A percentile compares a stretch with the other conserved stretches of the same genome.
Conservation (phyloP, 2,329 filamentous ascomycete genomes). For the Curvularia lunata region DNA sequence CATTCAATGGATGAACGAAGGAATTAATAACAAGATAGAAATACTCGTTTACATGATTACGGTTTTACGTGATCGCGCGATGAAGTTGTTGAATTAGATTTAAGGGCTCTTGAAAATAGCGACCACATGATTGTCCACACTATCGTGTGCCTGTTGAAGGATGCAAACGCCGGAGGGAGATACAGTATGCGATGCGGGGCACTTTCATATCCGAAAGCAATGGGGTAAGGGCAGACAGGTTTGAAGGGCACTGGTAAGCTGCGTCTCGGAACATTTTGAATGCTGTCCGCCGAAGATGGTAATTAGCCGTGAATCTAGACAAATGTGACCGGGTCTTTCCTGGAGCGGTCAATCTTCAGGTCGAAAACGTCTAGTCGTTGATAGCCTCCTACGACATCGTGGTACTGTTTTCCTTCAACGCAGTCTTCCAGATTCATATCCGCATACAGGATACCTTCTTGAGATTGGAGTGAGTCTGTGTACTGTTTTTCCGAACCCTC, state of each 20-base stretch:
- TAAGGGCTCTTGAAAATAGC: background rate
- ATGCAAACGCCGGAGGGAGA: background rate
- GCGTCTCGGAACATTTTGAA: background rate
- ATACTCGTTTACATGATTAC: background rate
- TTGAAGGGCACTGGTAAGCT: background rate
- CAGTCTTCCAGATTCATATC: slow-evolving; percentile 59
- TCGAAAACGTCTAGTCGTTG: slow-evolving; percentile 63
- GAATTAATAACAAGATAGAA: background rate
- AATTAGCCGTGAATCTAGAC: background rate
- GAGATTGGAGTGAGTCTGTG: slow-evolving; percentile 51
- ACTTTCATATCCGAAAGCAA: background rate
- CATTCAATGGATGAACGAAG: background rate
- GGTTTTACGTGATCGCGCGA: background rate
- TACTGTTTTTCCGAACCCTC: slow-evolving; percentile 28
- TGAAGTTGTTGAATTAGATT: background rate
- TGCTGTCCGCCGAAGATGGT: background rate
- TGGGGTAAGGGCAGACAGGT: background rate
- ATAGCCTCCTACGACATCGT: slow-evolving; percentile 63
- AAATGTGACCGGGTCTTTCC: slow-evolving; percentile 19
- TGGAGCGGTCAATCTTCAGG: slow-evolving; percentile 54
- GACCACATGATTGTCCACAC: background rate
- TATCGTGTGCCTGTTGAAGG: background rate
- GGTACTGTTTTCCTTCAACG: slow-evolving; percentile 64
- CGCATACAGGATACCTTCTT: slow-evolving; percentile 60
- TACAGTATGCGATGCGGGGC: background rate